Conservation (phyloP, 495 filamentous ascomycete genomes). For the Penicillium lagena region DNA sequence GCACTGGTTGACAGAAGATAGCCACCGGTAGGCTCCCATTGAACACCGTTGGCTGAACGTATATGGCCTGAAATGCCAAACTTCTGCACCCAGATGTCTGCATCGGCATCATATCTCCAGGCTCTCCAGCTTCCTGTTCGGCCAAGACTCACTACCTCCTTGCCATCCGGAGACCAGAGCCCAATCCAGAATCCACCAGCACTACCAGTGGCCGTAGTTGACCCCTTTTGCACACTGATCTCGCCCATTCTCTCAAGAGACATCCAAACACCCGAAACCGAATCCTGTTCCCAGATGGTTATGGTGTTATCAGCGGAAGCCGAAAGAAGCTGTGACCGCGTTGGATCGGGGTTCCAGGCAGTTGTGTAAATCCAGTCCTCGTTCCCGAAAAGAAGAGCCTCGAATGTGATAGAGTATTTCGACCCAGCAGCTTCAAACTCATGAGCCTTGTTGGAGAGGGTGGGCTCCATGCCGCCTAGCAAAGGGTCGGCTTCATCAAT, state of each 20-base stretch:
- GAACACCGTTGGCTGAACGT: conserved; percentile 66
- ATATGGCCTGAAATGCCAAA: conserved; percentile 82
- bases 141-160: conserved; percentile 69
- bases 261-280: conserved; percentile 81
- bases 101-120: conserved; percentile 54
- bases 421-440: conserved; percentile 49
- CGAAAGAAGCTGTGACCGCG: conserved; percentile 68
- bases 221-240: conserved; percentile 87
- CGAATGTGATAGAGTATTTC: conserved; percentile 80
- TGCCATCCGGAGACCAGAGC: conserved; percentile 79
- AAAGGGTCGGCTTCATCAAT: conserved; percentile 45
- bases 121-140: conserved; percentile 90
- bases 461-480: conserved; percentile 53
- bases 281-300: conserved; percentile 83
- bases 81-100: conserved; percentile 66
- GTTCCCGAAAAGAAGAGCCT: conserved; percentile 89
- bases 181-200: conserved; percentile 95
- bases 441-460: conserved; percentile 83
- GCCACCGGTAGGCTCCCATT: conserved; percentile 77
- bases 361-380: conserved; percentile 97
- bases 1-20: conserved; percentile 84
- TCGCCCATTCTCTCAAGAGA: conserved; percentile 80
- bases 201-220: conserved; percentile 91
- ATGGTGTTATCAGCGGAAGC: conserved; percentile 94
- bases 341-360: conserved; percentile 57